A percentile compares a stretch with the other conserved stretches of the same genome.
Conservation (phyloP, 116 monocot species). For the Papilionanthe hybrid region DNA sequence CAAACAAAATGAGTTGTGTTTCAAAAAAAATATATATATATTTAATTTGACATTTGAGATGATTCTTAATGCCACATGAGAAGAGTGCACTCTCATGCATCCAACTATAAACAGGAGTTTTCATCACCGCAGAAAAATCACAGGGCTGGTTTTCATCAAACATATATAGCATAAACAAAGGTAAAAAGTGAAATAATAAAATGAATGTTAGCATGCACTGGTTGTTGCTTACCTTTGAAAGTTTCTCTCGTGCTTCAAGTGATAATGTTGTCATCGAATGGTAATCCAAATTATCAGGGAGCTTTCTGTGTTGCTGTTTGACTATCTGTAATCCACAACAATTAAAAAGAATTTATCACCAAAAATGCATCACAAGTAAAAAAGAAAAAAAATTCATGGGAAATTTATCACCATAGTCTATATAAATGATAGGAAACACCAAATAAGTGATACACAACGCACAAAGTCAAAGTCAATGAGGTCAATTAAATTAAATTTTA, state of each 20-base stretch:
- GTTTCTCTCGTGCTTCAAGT: conserved; percentile 89
- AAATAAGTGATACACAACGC: not conserved
- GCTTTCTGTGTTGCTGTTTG: conserved; percentile 81
- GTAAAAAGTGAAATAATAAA: not conserved
- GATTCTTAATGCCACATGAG: too few relatives aligned
- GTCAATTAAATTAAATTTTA: too few relatives aligned
- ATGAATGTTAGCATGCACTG: not conserved
- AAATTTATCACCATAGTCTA: conserved; percentile 14
- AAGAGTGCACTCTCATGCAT: too few relatives aligned
- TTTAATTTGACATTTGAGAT: not conserved
- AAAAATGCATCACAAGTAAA: not conserved
- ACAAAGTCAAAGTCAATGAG: not conserved
- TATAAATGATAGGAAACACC: not conserved
- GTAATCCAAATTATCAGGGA: conserved; percentile 88
- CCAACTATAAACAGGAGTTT: too few relatives aligned
- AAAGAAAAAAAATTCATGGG: not conserved
- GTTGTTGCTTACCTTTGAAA: conserved; percentile 67
- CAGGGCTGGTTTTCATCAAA: too few relatives aligned
- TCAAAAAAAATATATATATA: not conserved
- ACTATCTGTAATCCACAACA: conserved; percentile 50
- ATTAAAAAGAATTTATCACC: not conserved
- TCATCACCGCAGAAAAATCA: too few relatives aligned
- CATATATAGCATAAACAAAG: too few relatives aligned
- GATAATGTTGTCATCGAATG: conserved; percentile 79
- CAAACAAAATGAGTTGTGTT: not conserved